These are phyloP conservation scores for Morella rubra DNA, from an alignment of 306 rosid genomes.

Conservation along the genomic window DNA sequence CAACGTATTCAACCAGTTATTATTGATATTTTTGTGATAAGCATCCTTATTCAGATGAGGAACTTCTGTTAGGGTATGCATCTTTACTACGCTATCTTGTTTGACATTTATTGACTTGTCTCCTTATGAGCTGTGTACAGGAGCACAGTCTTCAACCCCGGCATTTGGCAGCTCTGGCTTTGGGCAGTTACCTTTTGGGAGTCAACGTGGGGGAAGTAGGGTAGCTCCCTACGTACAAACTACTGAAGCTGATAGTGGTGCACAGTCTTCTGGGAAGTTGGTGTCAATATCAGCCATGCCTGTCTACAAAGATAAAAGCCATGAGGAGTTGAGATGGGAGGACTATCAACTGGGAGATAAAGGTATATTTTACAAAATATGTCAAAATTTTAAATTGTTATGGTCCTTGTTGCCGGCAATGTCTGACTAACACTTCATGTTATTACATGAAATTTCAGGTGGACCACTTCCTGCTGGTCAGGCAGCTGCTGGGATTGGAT, in stretches of 20 bases:
- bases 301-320: constrained; percentile 82
- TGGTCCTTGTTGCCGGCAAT: not conserved
- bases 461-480: constrained; percentile 72
- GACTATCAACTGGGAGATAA: constrained; percentile 93
- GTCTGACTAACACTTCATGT: constrained; percentile 8
- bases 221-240: constrained; percentile 66
- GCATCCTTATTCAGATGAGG: not conserved
- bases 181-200: constrained; percentile 73
- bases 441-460: constrained; percentile 52
- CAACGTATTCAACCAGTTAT: not conserved
- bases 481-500: constrained; percentile 49
- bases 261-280: constrained; percentile 58
- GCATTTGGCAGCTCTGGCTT: constrained; percentile 59
- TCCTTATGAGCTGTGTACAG: constrained; percentile 41
- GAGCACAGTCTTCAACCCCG: constrained; percentile 62
- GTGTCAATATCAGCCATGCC: constrained; percentile 97
- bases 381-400: not conserved
- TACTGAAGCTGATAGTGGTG: constrained; percentile 66
- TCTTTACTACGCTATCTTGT: constrained; percentile 1
- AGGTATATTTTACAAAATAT: constrained; percentile 37
- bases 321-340: constrained; percentile 97
- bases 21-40: not conserved
- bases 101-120: constrained; percentile 5
- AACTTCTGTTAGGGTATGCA: not conserved
- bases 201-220: constrained; percentile 88